These are phyloP conservation scores for Colletotrichum cordylinicola DNA, from an alignment of 2,329 filamentous ascomycete genomes.

Conservation along the genomic window DNA sequence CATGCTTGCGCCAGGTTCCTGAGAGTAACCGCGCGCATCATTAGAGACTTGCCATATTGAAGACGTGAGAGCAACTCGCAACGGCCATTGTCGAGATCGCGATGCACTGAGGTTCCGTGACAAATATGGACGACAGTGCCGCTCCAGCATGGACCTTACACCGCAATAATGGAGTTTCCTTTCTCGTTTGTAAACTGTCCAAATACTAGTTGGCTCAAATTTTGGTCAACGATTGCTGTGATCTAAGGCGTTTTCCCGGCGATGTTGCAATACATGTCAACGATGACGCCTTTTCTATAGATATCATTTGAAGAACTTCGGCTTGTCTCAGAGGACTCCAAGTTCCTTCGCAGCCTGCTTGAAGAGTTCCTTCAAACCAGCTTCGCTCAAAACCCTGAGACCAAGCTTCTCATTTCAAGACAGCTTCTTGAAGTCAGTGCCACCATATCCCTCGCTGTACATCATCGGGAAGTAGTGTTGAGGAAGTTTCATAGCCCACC, in stretches of 20 bases:
- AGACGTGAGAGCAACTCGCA: background rate
- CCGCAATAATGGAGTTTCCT: fast-evolving
- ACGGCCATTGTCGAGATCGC: background rate
- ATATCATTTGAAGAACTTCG: background rate
- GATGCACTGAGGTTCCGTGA: fast-evolving
- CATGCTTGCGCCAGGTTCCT: fast-evolving
- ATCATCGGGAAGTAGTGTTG: background rate
- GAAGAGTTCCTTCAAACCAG: background rate
- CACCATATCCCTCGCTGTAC: background rate
- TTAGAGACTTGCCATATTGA: background rate
- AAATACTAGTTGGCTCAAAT: too few relatives aligned
- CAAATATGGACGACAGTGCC: background rate
- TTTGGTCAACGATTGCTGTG: background rate
- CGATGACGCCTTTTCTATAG: background rate
- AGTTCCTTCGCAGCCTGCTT: background rate
- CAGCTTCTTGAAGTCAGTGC: background rate
- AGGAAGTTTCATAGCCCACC: too few relatives aligned
- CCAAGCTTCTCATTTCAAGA: background rate
- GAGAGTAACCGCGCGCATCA: background rate
- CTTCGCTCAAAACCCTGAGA: background rate
- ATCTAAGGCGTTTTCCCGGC: too few relatives aligned
- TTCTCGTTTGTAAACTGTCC: background rate
- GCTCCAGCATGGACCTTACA: background rate
- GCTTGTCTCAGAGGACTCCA: fast-evolving
- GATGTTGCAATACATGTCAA: background rate